Evolutionary conservation across 2,329 filamentous ascomycete species (phyloP), one percentile per base, ranked within the genome.

Genomic region (Juglanconis oblonga): DNA sequence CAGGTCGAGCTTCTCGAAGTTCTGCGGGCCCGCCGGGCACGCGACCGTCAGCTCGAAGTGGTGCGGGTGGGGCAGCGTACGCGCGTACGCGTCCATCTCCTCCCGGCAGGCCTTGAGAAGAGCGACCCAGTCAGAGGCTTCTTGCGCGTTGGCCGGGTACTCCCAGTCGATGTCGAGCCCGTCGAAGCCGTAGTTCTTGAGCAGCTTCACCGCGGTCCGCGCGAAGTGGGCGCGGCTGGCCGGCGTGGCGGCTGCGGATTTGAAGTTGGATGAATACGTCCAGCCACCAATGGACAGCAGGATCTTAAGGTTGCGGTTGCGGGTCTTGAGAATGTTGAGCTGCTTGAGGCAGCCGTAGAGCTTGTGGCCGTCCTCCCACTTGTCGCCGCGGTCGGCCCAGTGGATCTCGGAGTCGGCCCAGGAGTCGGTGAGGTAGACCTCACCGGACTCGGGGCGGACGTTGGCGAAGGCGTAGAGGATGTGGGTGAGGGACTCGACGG

Each of bases 391-490:
- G 24, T 48, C 45, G 29, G 86, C 83, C 79, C 81, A 88, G 71
- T 87, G 86, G 70, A 92, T 96, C 67, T 95, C 90, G 1, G 83
- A 85, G 71, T 88, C 86, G 52, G 85, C 81, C 85, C 85, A 88
- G 5, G 75, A 67, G 68, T 88, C 86, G 7, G 85, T 87, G 64
- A 88, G 73, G 67, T 82, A 69, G 74, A 96, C 92, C 74, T 96
- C 91, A 53, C 94, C 94, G 36, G 83, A 86, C 3, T 94, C 90
- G 3, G 87, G 81, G 4, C 85, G 83, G 61, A 97, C 85, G 71
- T 97, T 96, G 70, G 91, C 94, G 75, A 98, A 98, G 14, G 93
- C 80, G 66, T 97, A 97, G 14, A 97, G 85, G 4, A 98, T 76
- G 70, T 98, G 94, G 0, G 93, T 98, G 47, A 97, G 83, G 58